These are phyloP conservation scores for Coemansia sp. DNA, from an alignment of 192 early-diverging fungal genomes.

Conservation along the genomic window DNA sequence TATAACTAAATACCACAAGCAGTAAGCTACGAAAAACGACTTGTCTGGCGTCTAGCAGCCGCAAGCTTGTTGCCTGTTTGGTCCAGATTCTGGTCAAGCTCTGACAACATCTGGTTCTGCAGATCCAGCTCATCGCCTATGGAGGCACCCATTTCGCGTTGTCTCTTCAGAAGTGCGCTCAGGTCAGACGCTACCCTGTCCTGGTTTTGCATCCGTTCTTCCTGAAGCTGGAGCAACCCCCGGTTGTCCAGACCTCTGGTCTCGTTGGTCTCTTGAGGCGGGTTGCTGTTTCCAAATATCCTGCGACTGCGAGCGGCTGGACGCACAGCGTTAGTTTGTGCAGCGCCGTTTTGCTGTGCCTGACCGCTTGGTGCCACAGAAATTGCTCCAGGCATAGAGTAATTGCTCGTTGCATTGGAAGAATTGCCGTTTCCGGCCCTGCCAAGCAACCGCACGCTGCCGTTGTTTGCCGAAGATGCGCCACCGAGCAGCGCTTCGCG, in stretches of 20 bases:
- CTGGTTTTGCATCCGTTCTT: slow-evolving; percentile 77
- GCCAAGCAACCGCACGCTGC: slow-evolving; percentile 28
- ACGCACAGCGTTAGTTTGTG: neutral
- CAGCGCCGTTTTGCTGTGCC: slow-evolving; percentile 22
- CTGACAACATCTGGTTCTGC: slow-evolving; percentile 86
- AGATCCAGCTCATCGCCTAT: slow-evolving; percentile 89
- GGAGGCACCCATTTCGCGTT: slow-evolving; percentile 81
- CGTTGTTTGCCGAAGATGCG: slow-evolving; percentile 17
- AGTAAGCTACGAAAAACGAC: slow-evolving; percentile 32
- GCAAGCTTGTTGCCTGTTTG: slow-evolving; percentile 72
- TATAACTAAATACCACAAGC: neutral
- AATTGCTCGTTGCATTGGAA: neutral
- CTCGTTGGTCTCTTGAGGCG: slow-evolving; percentile 72
- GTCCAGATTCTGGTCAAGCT: slow-evolving; percentile 80
- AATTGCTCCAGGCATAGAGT: slow-evolving; percentile 35
- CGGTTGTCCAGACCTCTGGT: slow-evolving; percentile 77
- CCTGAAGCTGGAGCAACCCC: slow-evolving; percentile 74
- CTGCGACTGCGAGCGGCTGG: slow-evolving; percentile 51
- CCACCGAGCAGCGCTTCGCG: slow-evolving; percentile 34
- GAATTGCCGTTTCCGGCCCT: slow-evolving; percentile 25
- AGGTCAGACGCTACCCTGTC: slow-evolving; percentile 78
- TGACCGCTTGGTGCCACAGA: slow-evolving; percentile 14
- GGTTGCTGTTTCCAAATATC: slow-evolving; percentile 70
- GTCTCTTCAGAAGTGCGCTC: slow-evolving; percentile 71
- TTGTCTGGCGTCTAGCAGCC: slow-evolving; percentile 78